Conservation (phyloP, 371 early-diverging fungal genomes). For the Circinella minor region DNA sequence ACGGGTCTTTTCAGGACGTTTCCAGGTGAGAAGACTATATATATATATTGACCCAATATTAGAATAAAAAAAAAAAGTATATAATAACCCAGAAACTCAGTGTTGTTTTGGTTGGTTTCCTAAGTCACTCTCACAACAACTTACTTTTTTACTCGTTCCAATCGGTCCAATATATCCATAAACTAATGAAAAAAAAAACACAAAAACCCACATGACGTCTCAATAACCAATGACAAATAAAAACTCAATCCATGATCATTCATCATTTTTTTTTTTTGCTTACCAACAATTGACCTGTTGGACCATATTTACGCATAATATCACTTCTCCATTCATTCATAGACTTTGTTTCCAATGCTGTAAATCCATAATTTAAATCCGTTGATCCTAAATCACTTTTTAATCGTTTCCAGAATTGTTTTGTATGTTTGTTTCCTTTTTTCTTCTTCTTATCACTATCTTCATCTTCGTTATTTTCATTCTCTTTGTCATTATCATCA, state of each 20-base stretch:
- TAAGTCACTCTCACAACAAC: not conserved
- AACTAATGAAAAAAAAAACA: constrained; percentile 17
- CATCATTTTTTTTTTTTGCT: not conserved
- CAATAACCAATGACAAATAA: not conserved
- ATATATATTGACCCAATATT: not conserved
- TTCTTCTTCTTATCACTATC: not conserved
- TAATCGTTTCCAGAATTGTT: constrained; percentile 23
- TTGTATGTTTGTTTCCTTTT: constrained; percentile 2
- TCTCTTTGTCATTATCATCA: not conserved
- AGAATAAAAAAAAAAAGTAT: not conserved
- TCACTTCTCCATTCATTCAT: constrained; percentile 39
- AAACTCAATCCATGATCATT: not conserved
- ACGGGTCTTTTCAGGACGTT: constrained; percentile 41
- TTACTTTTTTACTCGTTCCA: constrained; percentile 47
- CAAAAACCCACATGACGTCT: not conserved
- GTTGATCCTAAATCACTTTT: constrained; percentile 22
- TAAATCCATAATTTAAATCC: constrained; percentile 16
- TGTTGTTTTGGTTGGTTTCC: not conserved
- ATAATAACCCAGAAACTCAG: not conserved
- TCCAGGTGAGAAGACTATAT: constrained; percentile 44
- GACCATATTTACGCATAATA: constrained; percentile 38
- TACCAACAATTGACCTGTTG: constrained; percentile 39
- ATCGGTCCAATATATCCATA: constrained; percentile 38
- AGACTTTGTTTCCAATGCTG: constrained; percentile 30
- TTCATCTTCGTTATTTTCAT: not conserved